A percentile compares a stretch with the other conserved stretches of the same genome.
Evolutionary conservation across 495 filamentous ascomycete species (phyloP).

Genomic region (Aspergillus leporis): DNA sequence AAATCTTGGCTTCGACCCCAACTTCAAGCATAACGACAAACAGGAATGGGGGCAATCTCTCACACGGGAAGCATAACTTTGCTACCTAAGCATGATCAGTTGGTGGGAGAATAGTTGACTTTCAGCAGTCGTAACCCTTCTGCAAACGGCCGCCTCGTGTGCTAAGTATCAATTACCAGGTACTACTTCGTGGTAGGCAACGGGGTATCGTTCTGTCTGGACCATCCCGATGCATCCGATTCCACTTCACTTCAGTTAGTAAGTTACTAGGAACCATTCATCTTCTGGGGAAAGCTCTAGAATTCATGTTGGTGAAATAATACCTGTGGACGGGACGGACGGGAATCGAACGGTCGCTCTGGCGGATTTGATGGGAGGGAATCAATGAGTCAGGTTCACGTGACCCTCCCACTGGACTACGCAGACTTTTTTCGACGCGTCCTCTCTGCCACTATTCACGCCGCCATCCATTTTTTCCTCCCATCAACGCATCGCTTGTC

Average conservation of each 20-base stretch:
- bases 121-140: not conserved
- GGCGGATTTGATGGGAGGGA: not conserved
- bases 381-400: conserved; percentile 11
- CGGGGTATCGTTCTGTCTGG: too few relatives aligned
- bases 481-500: not conserved
- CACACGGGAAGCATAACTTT: too few relatives aligned
- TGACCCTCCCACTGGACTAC: conserved; percentile 34
- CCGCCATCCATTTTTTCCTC: conserved; percentile 19
- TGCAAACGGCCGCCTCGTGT: not conserved
- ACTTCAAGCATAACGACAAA: not conserved
- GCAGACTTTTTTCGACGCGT: conserved; percentile 4
- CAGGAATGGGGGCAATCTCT: too few relatives aligned
- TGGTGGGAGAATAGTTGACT: too few relatives aligned
- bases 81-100: too few relatives aligned
- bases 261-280: too few relatives aligned
- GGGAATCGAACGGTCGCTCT: conserved; percentile 22
- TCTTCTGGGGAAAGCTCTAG: too few relatives aligned
- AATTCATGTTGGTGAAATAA: not conserved
- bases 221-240: too few relatives aligned
- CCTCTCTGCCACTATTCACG: conserved; percentile 8
- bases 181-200: too few relatives aligned
- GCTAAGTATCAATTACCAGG: too few relatives aligned
- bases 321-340: conserved; percentile 2
- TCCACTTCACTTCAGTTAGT: too few relatives aligned
- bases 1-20: not conserved